A percentile compares a stretch with the other conserved stretches of the same genome.
These are phyloP conservation scores for Cutaneotrichosporon sp. DNA, from an alignment of 1,284 basidiomycete species.

Conservation along the genomic window DNA sequence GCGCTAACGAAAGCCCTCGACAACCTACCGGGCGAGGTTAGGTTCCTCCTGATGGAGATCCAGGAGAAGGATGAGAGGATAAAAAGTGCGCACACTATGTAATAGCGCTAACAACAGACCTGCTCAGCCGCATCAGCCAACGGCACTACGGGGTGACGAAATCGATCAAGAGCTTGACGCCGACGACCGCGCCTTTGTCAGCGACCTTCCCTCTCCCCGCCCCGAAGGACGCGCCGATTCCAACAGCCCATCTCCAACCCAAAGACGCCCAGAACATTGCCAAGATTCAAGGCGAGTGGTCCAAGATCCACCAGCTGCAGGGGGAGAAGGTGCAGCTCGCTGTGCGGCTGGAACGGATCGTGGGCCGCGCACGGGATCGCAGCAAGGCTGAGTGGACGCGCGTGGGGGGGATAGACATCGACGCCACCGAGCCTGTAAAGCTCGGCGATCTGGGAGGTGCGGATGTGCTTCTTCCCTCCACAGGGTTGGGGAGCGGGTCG, in stretches of 20 bases:
- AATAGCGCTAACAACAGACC: slow-evolving; percentile 25
- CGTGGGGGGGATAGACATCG: slow-evolving; percentile 50
- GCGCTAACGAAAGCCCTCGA: slow-evolving; percentile 61
- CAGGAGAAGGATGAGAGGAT: slow-evolving; percentile 54
- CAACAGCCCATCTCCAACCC: slow-evolving; percentile 38
- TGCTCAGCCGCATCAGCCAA: slow-evolving; percentile 41
- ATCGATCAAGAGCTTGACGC: slow-evolving; percentile 26
- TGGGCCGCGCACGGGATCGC: slow-evolving; percentile 44
- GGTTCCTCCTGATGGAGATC: slow-evolving; percentile 70
- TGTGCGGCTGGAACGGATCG: slow-evolving; percentile 47
- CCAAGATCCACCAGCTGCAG: slow-evolving; percentile 47
- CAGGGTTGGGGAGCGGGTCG: slow-evolving; percentile 40
- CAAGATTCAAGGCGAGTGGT: slow-evolving; percentile 51
- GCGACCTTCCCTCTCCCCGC: slow-evolving; percentile 37
- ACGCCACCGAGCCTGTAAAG: slow-evolving; percentile 26
- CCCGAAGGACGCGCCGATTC: slow-evolving; percentile 33
- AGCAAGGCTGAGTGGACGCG: slow-evolving; percentile 47
- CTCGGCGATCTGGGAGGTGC: slow-evolving; percentile 40
- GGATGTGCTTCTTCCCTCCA: slow-evolving; percentile 41
- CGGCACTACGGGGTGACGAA: slow-evolving; percentile 47
- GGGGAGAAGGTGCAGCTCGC: slow-evolving; percentile 52
- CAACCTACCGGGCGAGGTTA: slow-evolving; percentile 70
- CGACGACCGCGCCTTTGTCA: slow-evolving; percentile 20
- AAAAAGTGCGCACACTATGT: slow-evolving; percentile 30
- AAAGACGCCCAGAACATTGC: slow-evolving; percentile 47